phyloP scores from a whole-genome alignment of 495 filamentous ascomycete species.

The Penicillium malachiteum region DNA sequence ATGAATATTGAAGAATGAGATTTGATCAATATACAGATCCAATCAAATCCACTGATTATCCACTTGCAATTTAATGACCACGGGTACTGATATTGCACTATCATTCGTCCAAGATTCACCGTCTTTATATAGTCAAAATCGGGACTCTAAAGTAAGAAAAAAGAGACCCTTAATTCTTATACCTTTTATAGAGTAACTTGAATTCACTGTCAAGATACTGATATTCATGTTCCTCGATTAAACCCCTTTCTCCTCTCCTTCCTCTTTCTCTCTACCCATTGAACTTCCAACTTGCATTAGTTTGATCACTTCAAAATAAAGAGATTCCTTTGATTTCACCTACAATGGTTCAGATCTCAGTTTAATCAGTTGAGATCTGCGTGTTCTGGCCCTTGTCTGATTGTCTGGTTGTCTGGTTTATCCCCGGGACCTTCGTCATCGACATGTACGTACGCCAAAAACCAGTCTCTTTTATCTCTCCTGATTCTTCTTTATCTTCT shows the following conservation, averaged over 20 bases:
- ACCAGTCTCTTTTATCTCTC: slow-evolving; percentile 7
- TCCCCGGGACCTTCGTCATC: slow-evolving; percentile 21
- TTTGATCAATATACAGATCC: not conserved
- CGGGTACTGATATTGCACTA: slow-evolving; percentile 54
- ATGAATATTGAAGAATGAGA: not conserved
- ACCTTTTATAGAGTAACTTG: no score
- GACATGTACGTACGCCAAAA: slow-evolving; percentile 12
- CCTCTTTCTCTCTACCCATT: not conserved
- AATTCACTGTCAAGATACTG: no score
- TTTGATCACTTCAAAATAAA: no score
- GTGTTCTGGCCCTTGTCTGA: slow-evolving; percentile 27
- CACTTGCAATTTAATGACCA: slow-evolving; percentile 25
- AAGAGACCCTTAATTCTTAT: no score
- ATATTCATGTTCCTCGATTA: no score
- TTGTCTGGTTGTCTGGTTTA: slow-evolving; percentile 1
- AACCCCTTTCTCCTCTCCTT: not conserved
- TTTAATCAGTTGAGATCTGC: not conserved
- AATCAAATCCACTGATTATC: not conserved
- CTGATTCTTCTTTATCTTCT: slow-evolving; percentile 8
- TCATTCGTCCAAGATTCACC: slow-evolving; percentile 37
- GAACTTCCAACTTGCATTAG: no score
- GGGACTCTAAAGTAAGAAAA: no score
- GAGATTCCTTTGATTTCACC: no score
- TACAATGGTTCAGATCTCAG: no score
- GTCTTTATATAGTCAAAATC: slow-evolving; percentile 11